Percentiles rank a stretch among this genome's conserved stretches.
Evolutionary conservation across 805 yeast species (phyloP).

Genomic region (Myxozyma lipomycoides): DNA sequence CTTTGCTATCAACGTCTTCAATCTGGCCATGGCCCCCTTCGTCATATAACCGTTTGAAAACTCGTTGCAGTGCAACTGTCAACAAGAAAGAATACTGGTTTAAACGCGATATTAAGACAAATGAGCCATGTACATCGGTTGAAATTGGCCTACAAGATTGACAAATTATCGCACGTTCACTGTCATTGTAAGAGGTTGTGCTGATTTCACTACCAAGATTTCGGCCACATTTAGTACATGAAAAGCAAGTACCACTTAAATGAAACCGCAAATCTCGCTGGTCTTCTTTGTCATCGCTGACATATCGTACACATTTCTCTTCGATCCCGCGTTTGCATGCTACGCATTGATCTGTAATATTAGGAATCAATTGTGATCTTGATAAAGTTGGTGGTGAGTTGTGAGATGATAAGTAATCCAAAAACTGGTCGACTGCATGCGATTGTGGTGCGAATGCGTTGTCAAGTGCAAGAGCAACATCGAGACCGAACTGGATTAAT

Average conservation of each 20-base stretch:
- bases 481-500: slow-evolving; percentile 73
- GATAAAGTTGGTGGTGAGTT: slow-evolving; percentile 18
- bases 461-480: slow-evolving; percentile 68
- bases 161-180: slow-evolving; percentile 48
- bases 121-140: slow-evolving; percentile 36
- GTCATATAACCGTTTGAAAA: slow-evolving; percentile 11
- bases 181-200: slow-evolving; percentile 41
- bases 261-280: slow-evolving; percentile 71
- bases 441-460: neutral
- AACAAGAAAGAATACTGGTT: slow-evolving; percentile 71
- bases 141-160: slow-evolving; percentile 55
- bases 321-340: slow-evolving; percentile 75
- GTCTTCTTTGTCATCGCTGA: slow-evolving; percentile 6
- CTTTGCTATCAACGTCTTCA: slow-evolving; percentile 4
- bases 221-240: slow-evolving; percentile 57
- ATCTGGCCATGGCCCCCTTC: slow-evolving; percentile 4
- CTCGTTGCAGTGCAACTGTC: slow-evolving; percentile 78
- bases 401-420: slow-evolving; percentile 46
- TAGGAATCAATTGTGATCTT: slow-evolving; percentile 11
- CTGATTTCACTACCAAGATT: slow-evolving; percentile 39
- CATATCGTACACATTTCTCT: slow-evolving; percentile 39
- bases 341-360: slow-evolving; percentile 61
- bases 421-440: slow-evolving; percentile 58
- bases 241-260: slow-evolving; percentile 51
- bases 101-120: slow-evolving; percentile 61